Percentiles rank a stretch among this genome's conserved stretches.
These are phyloP conservation scores for Rhododendron mucronatum DNA, from an alignment of 148 eudicot genomes.

Conservation along the genomic window DNA sequence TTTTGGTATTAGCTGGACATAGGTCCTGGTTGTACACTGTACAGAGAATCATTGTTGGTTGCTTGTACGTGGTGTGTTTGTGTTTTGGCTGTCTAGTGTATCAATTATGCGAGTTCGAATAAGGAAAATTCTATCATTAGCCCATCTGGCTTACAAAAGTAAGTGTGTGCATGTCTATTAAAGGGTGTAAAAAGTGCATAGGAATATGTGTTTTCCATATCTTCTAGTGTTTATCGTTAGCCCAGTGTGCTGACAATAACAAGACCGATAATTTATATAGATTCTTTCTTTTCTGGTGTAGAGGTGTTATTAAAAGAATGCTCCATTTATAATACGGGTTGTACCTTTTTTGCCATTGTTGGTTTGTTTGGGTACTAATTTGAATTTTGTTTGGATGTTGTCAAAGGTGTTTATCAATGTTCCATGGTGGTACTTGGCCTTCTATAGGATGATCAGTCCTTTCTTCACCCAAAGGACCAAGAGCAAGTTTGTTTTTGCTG, in stretches of 20 bases:
- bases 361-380: not conserved
- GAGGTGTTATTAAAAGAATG: not conserved
- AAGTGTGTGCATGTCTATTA: too few species aligned
- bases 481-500: conserved; percentile 91
- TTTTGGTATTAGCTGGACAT: not conserved
- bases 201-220: too few species aligned
- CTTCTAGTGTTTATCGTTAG: too few species aligned
- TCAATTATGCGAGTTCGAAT: not conserved
- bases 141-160: too few species aligned
- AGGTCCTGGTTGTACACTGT: conserved; percentile 6
- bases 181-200: too few species aligned
- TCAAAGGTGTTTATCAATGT: conserved; percentile 71
- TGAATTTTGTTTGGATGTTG: conserved; percentile 6
- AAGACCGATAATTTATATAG: not conserved
- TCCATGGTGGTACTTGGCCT: conserved; percentile 88
- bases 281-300: conserved; percentile 18
- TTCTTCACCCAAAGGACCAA: conserved; percentile 86
- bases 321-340: not conserved
- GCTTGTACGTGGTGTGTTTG: not conserved
- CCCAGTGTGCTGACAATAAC: too few species aligned
- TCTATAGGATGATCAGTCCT: conserved; percentile 67
- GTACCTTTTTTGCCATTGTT: not conserved
- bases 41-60: not conserved
- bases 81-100: not conserved
- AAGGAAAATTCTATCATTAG: not conserved